phyloP scores from a whole-genome alignment of 495 filamentous ascomycete species.

The Penicillium flavigenum region DNA sequence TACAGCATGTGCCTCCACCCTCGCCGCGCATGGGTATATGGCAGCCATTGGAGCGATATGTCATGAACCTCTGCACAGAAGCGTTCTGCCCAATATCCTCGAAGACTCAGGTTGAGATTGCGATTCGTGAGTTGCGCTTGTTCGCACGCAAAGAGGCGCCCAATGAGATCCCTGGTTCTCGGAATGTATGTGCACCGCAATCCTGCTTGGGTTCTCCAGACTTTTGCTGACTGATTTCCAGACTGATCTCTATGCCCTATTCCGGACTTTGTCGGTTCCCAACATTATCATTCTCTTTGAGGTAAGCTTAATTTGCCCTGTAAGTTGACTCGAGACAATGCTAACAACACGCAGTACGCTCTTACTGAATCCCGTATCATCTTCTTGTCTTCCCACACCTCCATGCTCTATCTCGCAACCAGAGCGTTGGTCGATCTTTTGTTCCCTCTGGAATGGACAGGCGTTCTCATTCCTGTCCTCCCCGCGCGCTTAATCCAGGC shows the following conservation, averaged over 20 bases:
- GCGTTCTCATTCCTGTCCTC: constrained; percentile 89
- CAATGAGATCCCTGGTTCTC: constrained; percentile 91
- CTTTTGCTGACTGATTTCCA: constrained; percentile 30
- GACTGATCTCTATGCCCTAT: constrained; percentile 91
- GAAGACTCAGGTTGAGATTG: constrained; percentile 92
- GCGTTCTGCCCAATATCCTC: constrained; percentile 88
- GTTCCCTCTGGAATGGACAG: constrained; percentile 88
- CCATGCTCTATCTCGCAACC: constrained; percentile 92
- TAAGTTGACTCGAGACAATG: neutral
- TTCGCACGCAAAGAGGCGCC: constrained; percentile 90
- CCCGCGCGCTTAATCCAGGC: constrained; percentile 85
- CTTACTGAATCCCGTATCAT: constrained; percentile 95
- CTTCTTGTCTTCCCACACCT: constrained; percentile 89
- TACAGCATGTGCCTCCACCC: constrained; percentile 79
- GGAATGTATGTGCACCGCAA: constrained; percentile 53
- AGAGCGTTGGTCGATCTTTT: constrained; percentile 78
- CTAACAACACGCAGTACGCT: constrained; percentile 56
- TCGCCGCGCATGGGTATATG: constrained; percentile 92
- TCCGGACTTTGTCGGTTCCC: constrained; percentile 80
- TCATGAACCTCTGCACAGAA: constrained; percentile 96
- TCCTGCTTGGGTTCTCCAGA: neutral
- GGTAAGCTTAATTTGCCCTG: constrained; percentile 25
- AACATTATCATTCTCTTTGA: constrained; percentile 93
- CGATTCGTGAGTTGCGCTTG: constrained; percentile 83
- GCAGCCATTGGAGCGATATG: constrained; percentile 95